Base-by-base conservation (phyloP, 1,284 basidiomycete genomes). In the Melampsora larici-populina region DNA sequence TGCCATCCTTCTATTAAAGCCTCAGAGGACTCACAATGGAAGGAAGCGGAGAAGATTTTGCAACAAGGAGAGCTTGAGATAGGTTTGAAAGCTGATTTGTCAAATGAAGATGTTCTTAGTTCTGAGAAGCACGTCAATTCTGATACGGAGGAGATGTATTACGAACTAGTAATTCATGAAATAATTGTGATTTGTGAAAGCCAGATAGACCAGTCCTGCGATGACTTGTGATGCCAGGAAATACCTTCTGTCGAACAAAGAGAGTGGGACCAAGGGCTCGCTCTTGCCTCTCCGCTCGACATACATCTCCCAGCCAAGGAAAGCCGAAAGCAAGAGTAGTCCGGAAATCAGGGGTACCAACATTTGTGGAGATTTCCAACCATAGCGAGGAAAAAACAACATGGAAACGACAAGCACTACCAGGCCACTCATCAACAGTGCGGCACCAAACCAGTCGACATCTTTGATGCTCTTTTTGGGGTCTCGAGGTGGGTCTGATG, bases 11-110 rank as follows among this genome's bases (percentile, higher is more conserved):
- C 9, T 24, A 58, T 58, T 17, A 24, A 24, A 58, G 9, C n/a
- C 8, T 58, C 15, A n/a, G 29, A 11, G n/a, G 29, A 43, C 74
- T 68, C 67, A 76, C 74, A 76, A 62, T 21, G 74, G 74, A 46
- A 69, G 55, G 55, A 76, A 76, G 36, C 74, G 66, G 24, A 76
- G 26, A 17, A 76, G 55, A 8, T 64, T 67, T 62, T 69, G 74
- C 1, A 55, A 48, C 29, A 76, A 49, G 24, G 58, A n/a, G 15
- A 69, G 31, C 33, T 66, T 58, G 3, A 76, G 65, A 49, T 68
- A 76, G 62, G 60, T 55, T 76, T 76, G 66, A 11, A 76, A 64
- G 43, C 74, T 76, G 26, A 49, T 51, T 31, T 29, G 8, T n/a
- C 3, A 58, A 58, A 24, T 13, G 11, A 29, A 29, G 55, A 58